Percentiles rank a stretch among this genome's conserved stretches.
phyloP scores from a whole-genome alignment of 164 flowering plant genomes.

The Akebia trifoliata region DNA sequence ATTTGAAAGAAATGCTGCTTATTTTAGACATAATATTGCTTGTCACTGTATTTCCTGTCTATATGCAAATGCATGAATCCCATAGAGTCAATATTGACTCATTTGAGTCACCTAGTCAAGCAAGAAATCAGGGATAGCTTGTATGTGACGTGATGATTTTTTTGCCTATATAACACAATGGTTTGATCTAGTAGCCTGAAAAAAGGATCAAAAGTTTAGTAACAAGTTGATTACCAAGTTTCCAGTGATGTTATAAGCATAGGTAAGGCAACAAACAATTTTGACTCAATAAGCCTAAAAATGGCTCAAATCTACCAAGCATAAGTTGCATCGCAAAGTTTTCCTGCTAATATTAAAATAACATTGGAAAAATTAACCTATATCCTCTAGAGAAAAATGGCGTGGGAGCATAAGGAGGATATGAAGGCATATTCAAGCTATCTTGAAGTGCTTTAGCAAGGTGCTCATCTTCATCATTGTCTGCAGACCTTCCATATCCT shows the following conservation, averaged over 20 bases:
- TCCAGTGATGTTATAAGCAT: background rate
- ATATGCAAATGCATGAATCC: background rate
- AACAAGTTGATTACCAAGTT: background rate
- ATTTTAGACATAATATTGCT: background rate
- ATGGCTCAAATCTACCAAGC: background rate
- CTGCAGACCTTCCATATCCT: constrained; percentile 40
- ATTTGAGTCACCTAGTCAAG: no score
- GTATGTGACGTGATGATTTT: no score
- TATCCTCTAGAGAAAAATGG: constrained; percentile 34
- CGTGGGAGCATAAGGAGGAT: constrained; percentile 45
- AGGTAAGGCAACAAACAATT: background rate
- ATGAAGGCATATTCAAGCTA: constrained; percentile 32
- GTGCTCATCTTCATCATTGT: constrained; percentile 23
- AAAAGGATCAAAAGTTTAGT: background rate
- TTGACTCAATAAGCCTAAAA: background rate
- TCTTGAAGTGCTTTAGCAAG: constrained; percentile 27
- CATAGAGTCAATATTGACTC: background rate
- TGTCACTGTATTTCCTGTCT: background rate
- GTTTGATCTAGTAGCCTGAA: background rate
- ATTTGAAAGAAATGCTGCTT: background rate
- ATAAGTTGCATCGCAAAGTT: background rate
- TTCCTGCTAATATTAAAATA: background rate
- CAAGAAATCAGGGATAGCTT: no score
- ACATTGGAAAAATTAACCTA: constrained; percentile 35
- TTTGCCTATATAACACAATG: no score